phyloP scores from a whole-genome alignment of 1,284 basidiomycete genomes.

The Butyriboletus regius region DNA sequence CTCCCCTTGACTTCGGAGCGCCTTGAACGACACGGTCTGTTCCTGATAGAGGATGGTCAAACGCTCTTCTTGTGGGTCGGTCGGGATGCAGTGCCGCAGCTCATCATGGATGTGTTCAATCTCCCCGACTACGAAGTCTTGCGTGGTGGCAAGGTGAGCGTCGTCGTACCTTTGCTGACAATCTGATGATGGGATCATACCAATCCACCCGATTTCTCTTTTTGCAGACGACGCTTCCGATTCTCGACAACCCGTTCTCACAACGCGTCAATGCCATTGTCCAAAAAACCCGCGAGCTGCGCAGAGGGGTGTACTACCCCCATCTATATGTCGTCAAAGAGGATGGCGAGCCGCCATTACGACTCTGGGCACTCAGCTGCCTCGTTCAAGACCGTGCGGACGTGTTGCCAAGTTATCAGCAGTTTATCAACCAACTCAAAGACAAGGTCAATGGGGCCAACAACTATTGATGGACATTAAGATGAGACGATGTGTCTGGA shows the following conservation, averaged over 20 bases:
- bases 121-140: constrained; percentile 82
- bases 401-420: constrained; percentile 89
- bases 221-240: constrained; percentile 70
- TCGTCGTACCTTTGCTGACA: background rate
- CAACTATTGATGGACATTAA: constrained; percentile 21
- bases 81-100: constrained; percentile 89
- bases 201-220: background rate
- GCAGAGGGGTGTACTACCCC: constrained; percentile 84
- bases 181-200: background rate
- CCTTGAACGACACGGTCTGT: constrained; percentile 90
- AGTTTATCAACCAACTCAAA: constrained; percentile 75
- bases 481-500: background rate
- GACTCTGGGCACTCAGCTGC: constrained; percentile 89
- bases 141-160: constrained; percentile 79
- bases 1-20: constrained; percentile 89
- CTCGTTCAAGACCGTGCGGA: constrained; percentile 96
- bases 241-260: constrained; percentile 87
- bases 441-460: constrained; percentile 53
- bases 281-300: constrained; percentile 85
- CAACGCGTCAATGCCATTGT: constrained; percentile 89
- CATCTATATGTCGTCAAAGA: constrained; percentile 98
- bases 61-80: constrained; percentile 98
- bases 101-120: constrained; percentile 91
- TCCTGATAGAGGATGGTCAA: constrained; percentile 95
- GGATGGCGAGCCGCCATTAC: constrained; percentile 89